These are phyloP conservation scores for Isatis lusitanica DNA, from an alignment of 441 rosid genomes.

Conservation along the genomic window DNA sequence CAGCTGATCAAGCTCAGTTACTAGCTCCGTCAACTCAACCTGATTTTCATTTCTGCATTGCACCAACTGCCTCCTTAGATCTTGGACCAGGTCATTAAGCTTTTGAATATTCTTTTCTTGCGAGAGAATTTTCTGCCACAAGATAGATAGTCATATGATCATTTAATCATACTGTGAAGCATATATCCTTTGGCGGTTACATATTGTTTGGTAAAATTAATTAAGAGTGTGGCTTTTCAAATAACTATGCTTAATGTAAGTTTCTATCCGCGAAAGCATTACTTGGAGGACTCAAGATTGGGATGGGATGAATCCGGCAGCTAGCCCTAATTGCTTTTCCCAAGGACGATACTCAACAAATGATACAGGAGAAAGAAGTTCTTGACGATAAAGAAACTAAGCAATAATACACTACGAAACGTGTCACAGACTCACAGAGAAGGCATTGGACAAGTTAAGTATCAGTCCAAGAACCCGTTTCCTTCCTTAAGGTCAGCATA, in stretches of 20 bases:
- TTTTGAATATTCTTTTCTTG: slow-evolving; percentile 73
- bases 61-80: slow-evolving; percentile 55
- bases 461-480: slow-evolving; percentile 1
- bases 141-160: not conserved
- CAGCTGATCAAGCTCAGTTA: slow-evolving; percentile 51
- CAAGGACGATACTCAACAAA: not conserved
- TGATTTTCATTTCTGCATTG: slow-evolving; percentile 55
- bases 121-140: slow-evolving; percentile 66
- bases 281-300: too few relatives aligned
- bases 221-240: not conserved
- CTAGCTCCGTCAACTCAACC: slow-evolving; percentile 45
- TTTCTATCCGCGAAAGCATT: not conserved
- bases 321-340: not conserved
- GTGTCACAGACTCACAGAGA: not conserved
- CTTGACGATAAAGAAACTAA: not conserved
- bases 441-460: not conserved
- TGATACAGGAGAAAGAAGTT: not conserved
- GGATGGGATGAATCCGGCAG: too few relatives aligned
- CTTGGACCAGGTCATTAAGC: slow-evolving; percentile 61
- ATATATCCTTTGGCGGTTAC: not conserved
- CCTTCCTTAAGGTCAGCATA: not conserved
- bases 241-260: not conserved
- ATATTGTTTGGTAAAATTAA: not conserved
- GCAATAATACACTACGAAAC: not conserved
- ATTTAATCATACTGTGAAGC: not conserved